Percentiles rank a stretch among this genome's conserved stretches.
Conservation (phyloP, 2,329 filamentous ascomycete genomes). For the Ophiostoma sp. region DNA sequence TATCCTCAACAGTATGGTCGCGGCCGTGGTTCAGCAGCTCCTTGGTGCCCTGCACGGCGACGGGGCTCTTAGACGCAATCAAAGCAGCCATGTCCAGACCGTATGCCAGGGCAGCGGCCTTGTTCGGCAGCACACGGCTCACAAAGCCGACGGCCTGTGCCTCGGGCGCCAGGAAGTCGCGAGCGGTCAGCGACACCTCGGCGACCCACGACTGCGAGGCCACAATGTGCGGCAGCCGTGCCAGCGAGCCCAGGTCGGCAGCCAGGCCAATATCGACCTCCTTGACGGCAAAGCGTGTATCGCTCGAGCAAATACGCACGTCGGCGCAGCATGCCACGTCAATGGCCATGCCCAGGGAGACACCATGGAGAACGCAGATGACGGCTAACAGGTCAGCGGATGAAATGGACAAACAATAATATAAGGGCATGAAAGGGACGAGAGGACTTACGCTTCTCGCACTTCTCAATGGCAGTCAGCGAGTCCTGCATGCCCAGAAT, state of each 20-base stretch:
- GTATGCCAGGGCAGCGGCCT: slow-evolving; percentile 62
- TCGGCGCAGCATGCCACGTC: slow-evolving; percentile 72
- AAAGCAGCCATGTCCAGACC: slow-evolving; percentile 63
- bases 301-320: slow-evolving; percentile 63
- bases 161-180: slow-evolving; percentile 68
- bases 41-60: slow-evolving; percentile 86
- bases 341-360: slow-evolving; percentile 74
- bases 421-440: slow-evolving; percentile 18
- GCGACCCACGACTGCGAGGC: slow-evolving; percentile 75
- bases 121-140: slow-evolving; percentile 62
- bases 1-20: slow-evolving; percentile 75
- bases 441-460: slow-evolving; percentile 72
- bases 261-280: slow-evolving; percentile 82
- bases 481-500: slow-evolving; percentile 79
- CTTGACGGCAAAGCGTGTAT: slow-evolving; percentile 69
- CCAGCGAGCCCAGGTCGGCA: slow-evolving; percentile 75
- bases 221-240: slow-evolving; percentile 71
- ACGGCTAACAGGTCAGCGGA: slow-evolving; percentile 56
- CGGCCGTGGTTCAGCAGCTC: slow-evolving; percentile 79
- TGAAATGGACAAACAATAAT: not conserved
- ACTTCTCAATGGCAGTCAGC: slow-evolving; percentile 75
- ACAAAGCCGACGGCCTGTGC: slow-evolving; percentile 71
- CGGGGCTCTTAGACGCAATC: slow-evolving; percentile 79
- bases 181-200: slow-evolving; percentile 71
- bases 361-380: slow-evolving; percentile 76